phyloP scores from a whole-genome alignment of 495 filamentous ascomycete species.

The Aspergillus biplanus region DNA sequence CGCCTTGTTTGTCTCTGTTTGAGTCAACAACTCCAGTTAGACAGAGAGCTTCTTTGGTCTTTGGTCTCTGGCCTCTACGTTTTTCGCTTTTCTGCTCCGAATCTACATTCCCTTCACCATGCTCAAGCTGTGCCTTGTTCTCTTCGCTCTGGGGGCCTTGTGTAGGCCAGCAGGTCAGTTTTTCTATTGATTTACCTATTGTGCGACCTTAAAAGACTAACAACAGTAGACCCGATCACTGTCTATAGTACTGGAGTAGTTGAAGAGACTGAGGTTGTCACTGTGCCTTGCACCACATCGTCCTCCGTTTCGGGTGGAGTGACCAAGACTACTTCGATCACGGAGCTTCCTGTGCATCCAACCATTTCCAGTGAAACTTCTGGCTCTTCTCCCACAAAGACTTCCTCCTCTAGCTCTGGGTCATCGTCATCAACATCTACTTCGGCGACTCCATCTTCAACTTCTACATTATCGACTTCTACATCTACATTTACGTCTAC shows the following conservation, averaged over 20 bases:
- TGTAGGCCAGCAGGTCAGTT: not conserved
- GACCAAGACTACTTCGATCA: not conserved
- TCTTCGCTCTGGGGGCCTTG: not conserved
- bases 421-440: not conserved
- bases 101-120: not conserved
- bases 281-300: not conserved
- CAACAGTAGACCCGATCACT: not conserved
- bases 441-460: not conserved
- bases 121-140: not conserved
- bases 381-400: not conserved
- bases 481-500: too few species aligned
- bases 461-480: too few species aligned
- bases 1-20: not conserved
- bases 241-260: not conserved
- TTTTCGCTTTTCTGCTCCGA: not conserved
- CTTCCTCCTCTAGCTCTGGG: not conserved
- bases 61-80: not conserved
- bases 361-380: not conserved
- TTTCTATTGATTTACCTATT: not conserved
- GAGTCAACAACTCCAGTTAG: not conserved
- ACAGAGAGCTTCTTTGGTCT: not conserved
- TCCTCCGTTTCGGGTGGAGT: not conserved
- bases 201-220: not conserved
- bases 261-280: not conserved
- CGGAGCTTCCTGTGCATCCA: not conserved